Percentiles rank a stretch among this genome's conserved stretches.
Conservation (phyloP, 306 rosid species). For the Ziziphus jujuba region DNA sequence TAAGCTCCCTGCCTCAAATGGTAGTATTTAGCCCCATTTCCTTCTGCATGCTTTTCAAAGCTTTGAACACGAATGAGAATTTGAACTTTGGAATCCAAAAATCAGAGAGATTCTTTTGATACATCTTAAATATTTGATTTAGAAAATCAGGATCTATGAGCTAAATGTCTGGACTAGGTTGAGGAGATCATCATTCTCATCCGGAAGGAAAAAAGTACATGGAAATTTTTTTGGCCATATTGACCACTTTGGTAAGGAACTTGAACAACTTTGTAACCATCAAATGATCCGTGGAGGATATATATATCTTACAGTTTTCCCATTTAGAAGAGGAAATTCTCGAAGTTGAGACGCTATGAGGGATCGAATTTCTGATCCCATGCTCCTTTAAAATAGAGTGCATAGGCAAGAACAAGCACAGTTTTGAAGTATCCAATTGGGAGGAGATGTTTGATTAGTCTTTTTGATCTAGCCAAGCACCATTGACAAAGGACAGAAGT, state of each 20-base stretch:
- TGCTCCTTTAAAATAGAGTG: too few relatives aligned
- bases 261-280: conserved; percentile 11
- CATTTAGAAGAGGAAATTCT: too few relatives aligned
- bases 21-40: conserved; percentile 22
- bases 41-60: neutral
- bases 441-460: too few relatives aligned
- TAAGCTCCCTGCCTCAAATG: conserved; percentile 18
- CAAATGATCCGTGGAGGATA: neutral
- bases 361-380: too few relatives aligned
- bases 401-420: too few relatives aligned
- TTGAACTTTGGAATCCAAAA: conserved; percentile 35
- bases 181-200: too few relatives aligned
- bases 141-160: conserved; percentile 7
- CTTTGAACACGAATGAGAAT: conserved; percentile 1
- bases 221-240: neutral
- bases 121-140: neutral
- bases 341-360: too few relatives aligned
- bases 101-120: neutral
- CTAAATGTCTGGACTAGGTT: conserved; percentile 1
- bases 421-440: too few relatives aligned
- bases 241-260: conserved; percentile 5
- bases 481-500: too few relatives aligned
- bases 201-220: conserved; percentile 36
- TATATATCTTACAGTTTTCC: too few relatives aligned
- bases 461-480: too few relatives aligned